These are phyloP conservation scores for Cyberlindnera misumaiensis DNA, from an alignment of 805 yeast species.

Conservation along the genomic window DNA sequence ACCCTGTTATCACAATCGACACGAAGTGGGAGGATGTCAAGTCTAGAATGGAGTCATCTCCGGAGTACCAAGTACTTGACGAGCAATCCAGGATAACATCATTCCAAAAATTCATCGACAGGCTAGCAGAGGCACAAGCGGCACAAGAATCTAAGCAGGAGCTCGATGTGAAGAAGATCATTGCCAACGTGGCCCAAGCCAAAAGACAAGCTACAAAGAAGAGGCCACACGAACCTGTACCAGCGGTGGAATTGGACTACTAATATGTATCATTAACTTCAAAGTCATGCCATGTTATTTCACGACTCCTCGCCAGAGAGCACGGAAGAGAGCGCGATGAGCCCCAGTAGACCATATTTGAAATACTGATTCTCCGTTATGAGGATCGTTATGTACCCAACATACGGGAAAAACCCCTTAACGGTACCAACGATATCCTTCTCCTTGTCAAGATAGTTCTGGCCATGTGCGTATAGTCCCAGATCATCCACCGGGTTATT, in stretches of 20 bases:
- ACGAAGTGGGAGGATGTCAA: conserved; percentile 32
- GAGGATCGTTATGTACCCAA: conserved; percentile 88
- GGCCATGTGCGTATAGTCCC: conserved; percentile 71
- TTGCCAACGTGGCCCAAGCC: conserved; percentile 14
- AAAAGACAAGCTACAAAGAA: conserved; percentile 10
- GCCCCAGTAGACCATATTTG: conserved; percentile 69
- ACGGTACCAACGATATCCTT: conserved; percentile 85
- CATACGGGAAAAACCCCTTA: conserved; percentile 81
- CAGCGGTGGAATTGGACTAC: conserved; percentile 30
- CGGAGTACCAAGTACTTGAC: conserved; percentile 30
- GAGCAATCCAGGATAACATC: conserved; percentile 24
- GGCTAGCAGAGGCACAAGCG: conserved; percentile 21
- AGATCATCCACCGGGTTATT: conserved; percentile 91
- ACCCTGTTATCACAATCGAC: conserved; percentile 19
- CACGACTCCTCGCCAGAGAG: conserved; percentile 40
- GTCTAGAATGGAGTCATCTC: conserved; percentile 22
- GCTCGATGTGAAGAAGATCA: conserved; percentile 15
- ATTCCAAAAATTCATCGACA: conserved; percentile 28
- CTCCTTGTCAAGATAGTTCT: conserved; percentile 68
- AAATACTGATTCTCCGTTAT: conserved; percentile 84
- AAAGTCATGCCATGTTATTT: neutral
- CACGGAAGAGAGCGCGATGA: conserved; percentile 65
- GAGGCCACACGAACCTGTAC: conserved; percentile 18
- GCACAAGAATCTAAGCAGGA: conserved; percentile 18
- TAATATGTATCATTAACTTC: conserved; percentile 7